These are phyloP conservation scores for Fusarium sp. DNA, from an alignment of 2,329 filamentous ascomycete genomes.

Conservation along the genomic window DNA sequence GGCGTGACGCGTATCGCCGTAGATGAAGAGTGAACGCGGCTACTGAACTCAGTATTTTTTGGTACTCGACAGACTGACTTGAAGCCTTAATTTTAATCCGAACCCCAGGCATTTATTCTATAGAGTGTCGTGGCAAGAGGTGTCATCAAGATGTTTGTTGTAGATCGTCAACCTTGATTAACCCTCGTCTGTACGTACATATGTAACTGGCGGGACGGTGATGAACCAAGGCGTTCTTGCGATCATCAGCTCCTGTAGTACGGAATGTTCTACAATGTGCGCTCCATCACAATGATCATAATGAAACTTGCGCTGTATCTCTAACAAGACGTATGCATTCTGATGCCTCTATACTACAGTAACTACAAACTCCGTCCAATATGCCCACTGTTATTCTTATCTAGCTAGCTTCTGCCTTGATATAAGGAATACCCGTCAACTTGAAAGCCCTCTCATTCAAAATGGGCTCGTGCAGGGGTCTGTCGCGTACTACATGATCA, in stretches of 20 bases:
- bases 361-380: not conserved
- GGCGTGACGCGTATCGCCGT: no score
- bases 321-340: not conserved
- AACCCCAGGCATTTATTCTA: not conserved
- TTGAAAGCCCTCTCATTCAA: conserved; percentile 33
- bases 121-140: no score
- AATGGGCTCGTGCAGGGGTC: conserved; percentile 29
- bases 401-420: conserved; percentile 6
- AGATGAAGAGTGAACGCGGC: not conserved
- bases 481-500: conserved; percentile 27
- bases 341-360: not conserved
- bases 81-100: not conserved
- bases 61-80: not conserved
- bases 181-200: no score
- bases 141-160: no score
- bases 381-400: no score
- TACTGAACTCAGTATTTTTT: not conserved
- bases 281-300: not conserved
- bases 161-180: no score
- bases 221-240: no score
- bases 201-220: no score
- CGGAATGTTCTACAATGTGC: no score
- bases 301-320: not conserved
- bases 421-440: conserved; percentile 38
- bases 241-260: no score